Conservation (phyloP, 2,329 filamentous ascomycete species). For the Seiridium cupressi region DNA sequence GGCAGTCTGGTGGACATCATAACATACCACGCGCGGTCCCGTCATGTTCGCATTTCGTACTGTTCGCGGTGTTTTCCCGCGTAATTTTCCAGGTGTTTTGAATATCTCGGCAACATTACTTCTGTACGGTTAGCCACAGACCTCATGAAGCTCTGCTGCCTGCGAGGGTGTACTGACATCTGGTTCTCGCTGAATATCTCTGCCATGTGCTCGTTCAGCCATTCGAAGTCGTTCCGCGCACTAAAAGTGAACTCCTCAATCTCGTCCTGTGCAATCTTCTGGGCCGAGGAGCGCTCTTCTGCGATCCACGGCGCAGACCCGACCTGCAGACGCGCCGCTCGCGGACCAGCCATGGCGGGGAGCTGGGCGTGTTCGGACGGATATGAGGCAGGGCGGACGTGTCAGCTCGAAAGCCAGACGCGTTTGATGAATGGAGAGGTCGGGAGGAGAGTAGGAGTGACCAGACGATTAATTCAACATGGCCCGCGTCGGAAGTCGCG, state of each 20-base stretch:
- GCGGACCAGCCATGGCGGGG: conserved; percentile 28
- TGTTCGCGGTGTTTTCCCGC: conserved; percentile 77
- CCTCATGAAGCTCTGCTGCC: neutral
- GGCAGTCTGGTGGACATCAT: neutral
- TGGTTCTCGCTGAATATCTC: conserved; percentile 87
- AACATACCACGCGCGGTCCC: conserved; percentile 63
- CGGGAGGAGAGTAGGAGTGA: neutral
- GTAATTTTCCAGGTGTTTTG: conserved; percentile 84
- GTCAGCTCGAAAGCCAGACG: conserved; percentile 7
- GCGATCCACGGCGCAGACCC: conserved; percentile 84
- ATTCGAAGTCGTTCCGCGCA: conserved; percentile 90
- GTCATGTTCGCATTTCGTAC: conserved; percentile 56
- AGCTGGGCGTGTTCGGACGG: neutral
- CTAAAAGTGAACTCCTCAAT: conserved; percentile 92
- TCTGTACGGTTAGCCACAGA: conserved; percentile 24
- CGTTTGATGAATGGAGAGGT: neutral
- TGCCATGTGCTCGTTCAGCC: conserved; percentile 98
- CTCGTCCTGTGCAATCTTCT: conserved; percentile 75
- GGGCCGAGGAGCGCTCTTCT: conserved; percentile 77
- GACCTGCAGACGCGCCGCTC: conserved; percentile 59
- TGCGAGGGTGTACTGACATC: conserved; percentile 59
- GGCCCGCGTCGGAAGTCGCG: neutral
- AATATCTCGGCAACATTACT: conserved; percentile 95
- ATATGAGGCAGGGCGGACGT: neutral
- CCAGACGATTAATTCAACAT: neutral